These are phyloP conservation scores for Tylopilus felleus DNA, from an alignment of 768 basidiomycete species.

Conservation along the genomic window DNA sequence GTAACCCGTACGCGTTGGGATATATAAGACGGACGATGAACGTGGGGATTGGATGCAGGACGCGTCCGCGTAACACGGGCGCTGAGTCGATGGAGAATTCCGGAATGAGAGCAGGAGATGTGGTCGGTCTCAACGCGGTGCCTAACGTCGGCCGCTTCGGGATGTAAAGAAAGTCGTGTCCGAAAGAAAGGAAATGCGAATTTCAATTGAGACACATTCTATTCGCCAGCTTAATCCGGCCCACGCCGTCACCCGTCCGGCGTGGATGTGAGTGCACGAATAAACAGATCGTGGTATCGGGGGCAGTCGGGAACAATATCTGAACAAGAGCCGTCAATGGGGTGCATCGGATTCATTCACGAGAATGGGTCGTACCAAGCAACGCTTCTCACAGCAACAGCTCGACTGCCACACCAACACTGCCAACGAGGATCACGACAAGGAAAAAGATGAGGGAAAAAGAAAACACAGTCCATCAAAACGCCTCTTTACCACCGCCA, in stretches of 20 bases:
- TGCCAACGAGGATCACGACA: conserved; percentile 1
- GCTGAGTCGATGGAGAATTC: neutral
- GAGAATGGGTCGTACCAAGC: conserved; percentile 13
- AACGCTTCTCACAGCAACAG: neutral
- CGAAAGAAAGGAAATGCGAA: too few species aligned
- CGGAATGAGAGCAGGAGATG: neutral
- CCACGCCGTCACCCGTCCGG: neutral
- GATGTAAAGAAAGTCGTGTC: neutral
- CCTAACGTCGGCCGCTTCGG: neutral
- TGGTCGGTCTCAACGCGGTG: neutral
- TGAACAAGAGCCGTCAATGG: conserved; percentile 5
- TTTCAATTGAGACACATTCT: conserved; percentile 1
- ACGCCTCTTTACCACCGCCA: conserved; percentile 1
- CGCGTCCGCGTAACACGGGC: neutral
- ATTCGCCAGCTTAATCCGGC: conserved; percentile 11
- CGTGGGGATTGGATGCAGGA: neutral
- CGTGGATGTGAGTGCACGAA: neutral
- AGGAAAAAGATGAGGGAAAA: neutral
- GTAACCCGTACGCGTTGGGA: conserved; percentile 5
- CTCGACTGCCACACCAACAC: neutral
- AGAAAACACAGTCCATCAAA: conserved; percentile 2
- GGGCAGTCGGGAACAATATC: neutral
- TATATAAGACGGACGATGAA: neutral
- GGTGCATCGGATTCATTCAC: neutral
- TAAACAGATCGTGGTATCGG: neutral